Evolutionary conservation across 2,329 filamentous ascomycete genomes (phyloP), one percentile per base, ranked within the genome.

Genomic region (Claviceps sp.): DNA sequence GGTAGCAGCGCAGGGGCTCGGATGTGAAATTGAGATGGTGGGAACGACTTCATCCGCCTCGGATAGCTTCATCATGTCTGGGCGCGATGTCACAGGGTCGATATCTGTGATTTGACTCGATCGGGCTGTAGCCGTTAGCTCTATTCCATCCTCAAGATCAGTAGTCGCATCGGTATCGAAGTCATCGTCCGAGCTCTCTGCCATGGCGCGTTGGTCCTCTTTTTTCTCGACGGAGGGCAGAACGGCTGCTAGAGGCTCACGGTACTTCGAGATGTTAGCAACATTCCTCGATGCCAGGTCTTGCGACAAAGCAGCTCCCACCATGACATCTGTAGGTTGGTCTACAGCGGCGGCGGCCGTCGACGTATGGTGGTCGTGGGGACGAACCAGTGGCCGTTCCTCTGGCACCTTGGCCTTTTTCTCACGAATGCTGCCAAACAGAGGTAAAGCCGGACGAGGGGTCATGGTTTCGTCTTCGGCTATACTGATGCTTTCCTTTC

Each of bases 351-450:
- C 45, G 16, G 40, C 40, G 7, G 40, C 13, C 37, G 64, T 60
- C 49, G 66, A 58, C 2, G 60, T 54, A 29, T 63, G 59, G 29
- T 63, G 59, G 37, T 76, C 74, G 5, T 66, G 56, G 6, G 80
- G 79, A 29, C 78, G 73, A 39, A 83, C 78, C 46, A 83, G 67
- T 0, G 77, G 73, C 2, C 80, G 71, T 58, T 83, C 83, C 40
- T 75, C 69, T 0, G 67, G 58, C 48, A 79, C 74, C 40, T 69
- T 74, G 7, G 67, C 62, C 56, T 80, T 81, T 64, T 78, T 80
- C 29, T 82, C 79, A 22, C 83, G 75, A 22, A 90, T 73, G 60
- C 86, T 89, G 17, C 85, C 85, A 64, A 90, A 90, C 1, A 77
- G 83, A 1, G 86, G 86, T 39, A 90, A 68, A 1, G 80, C 81